phyloP scores from a whole-genome alignment of 2,329 filamentous ascomycete genomes.

The Curvularia sp. region DNA sequence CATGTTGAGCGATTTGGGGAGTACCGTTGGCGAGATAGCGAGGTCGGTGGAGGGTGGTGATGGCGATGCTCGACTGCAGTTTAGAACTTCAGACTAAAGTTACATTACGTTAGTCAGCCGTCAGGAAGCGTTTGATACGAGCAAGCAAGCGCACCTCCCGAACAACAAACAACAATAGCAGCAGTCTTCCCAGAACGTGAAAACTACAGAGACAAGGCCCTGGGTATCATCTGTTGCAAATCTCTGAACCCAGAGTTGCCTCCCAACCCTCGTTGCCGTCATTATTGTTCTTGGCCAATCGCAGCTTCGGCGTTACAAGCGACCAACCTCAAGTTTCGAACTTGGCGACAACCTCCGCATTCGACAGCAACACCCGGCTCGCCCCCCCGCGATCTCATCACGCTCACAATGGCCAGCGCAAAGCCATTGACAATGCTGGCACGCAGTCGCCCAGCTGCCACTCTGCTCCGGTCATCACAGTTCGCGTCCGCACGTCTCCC shows the following conservation, averaged over 20 bases:
- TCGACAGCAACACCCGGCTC: slow-evolving; percentile 32
- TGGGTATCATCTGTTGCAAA: background rate
- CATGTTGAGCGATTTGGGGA: slow-evolving; percentile 65
- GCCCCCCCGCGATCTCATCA: slow-evolving; percentile 38
- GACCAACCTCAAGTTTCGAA: slow-evolving; percentile 33
- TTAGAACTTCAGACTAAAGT: slow-evolving; percentile 30
- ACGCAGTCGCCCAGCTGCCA: slow-evolving; percentile 53
- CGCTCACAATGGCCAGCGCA: slow-evolving; percentile 57
- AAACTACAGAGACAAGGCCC: background rate
- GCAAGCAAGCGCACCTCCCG: slow-evolving; percentile 8
- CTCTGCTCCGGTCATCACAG: slow-evolving; percentile 48
- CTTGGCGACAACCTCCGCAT: slow-evolving; percentile 32
- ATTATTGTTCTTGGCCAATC: slow-evolving; percentile 40
- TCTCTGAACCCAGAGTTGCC: slow-evolving; percentile 19
- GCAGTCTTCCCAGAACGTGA: background rate
- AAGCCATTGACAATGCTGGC: slow-evolving; percentile 58
- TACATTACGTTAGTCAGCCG: slow-evolving; percentile 29
- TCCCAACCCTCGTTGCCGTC: slow-evolving; percentile 30
- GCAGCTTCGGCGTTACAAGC: slow-evolving; percentile 34
- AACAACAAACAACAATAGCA: slow-evolving; percentile 3
- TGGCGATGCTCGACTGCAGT: slow-evolving; percentile 34
- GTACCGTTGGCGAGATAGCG: slow-evolving; percentile 32
- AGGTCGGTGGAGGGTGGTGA: slow-evolving; percentile 36
- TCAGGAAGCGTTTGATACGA: slow-evolving; percentile 10
- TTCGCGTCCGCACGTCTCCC: slow-evolving; percentile 47